Conservation (phyloP, 2,329 filamentous ascomycete genomes). For the Didymosphaeria variabile region DNA sequence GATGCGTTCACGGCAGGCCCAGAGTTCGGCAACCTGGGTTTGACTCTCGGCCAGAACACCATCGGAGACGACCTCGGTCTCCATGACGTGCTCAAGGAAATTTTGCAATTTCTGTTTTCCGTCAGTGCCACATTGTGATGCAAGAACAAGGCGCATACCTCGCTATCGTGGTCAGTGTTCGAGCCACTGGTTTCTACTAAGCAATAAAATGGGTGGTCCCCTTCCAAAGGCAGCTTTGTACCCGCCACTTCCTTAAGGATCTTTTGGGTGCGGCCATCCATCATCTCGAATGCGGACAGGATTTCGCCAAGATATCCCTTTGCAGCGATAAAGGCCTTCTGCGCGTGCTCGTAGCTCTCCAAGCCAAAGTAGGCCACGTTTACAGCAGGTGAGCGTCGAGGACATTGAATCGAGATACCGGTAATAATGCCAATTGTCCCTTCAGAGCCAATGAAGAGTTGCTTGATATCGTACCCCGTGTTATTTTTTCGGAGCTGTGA, state of each 20-base stretch:
- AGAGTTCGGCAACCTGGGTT: slow-evolving; percentile 84
- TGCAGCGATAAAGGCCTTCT: slow-evolving; percentile 84
- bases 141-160: slow-evolving; percentile 34
- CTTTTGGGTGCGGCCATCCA: slow-evolving; percentile 85
- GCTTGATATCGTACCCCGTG: slow-evolving; percentile 96
- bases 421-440: slow-evolving; percentile 96
- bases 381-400: slow-evolving; percentile 83
- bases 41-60: slow-evolving; percentile 93
- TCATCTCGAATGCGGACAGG: slow-evolving; percentile 95
- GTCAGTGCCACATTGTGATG: slow-evolving; percentile 19
- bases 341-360: slow-evolving; percentile 88
- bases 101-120: slow-evolving; percentile 75
- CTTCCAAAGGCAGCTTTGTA: slow-evolving; percentile 82
- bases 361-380: slow-evolving; percentile 96
- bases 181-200: slow-evolving; percentile 96
- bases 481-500: slow-evolving; percentile 95
- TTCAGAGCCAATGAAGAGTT: slow-evolving; percentile 94
- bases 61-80: slow-evolving; percentile 83
- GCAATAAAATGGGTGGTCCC: slow-evolving; percentile 91
- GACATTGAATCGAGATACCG: slow-evolving; percentile 86
- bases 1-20: slow-evolving; percentile 93
- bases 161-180: slow-evolving; percentile 90
- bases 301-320: slow-evolving; percentile 94
- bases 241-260: slow-evolving; percentile 69
- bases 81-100: slow-evolving; percentile 93